Evolutionary conservation across 371 early-diverging fungal genomes (phyloP).

Genomic region (Haplosporangium sp.): DNA sequence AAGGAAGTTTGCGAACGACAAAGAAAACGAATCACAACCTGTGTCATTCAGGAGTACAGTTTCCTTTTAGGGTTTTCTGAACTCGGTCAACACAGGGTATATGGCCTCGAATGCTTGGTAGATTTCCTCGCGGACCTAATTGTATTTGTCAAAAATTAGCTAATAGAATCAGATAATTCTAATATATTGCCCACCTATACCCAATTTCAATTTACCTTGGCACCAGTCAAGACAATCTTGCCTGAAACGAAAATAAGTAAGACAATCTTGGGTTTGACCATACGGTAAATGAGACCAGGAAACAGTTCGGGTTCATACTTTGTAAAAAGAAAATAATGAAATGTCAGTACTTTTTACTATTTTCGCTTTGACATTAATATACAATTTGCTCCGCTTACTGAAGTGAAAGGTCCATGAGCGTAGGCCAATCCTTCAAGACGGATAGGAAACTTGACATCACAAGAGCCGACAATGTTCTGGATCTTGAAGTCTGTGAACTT

Average conservation of each 20-base stretch:
- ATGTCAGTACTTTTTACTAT: neutral
- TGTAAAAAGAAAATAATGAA: constrained; percentile 5
- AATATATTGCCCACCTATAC: neutral
- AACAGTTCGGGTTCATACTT: constrained; percentile 99
- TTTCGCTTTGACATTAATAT: no score
- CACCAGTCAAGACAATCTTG: constrained; percentile 99
- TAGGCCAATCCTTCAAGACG: constrained; percentile 99
- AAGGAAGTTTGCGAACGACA: neutral
- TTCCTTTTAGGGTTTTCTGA: constrained; percentile 76
- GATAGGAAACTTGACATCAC: constrained; percentile 99
- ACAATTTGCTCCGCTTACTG: constrained; percentile 71
- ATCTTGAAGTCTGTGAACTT: constrained; percentile 99
- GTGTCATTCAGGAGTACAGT: neutral
- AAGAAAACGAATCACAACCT: neutral
- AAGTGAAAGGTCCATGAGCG: constrained; percentile 98
- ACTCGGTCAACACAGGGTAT: constrained; percentile 98
- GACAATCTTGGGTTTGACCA: constrained; percentile 99
- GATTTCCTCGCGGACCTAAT: constrained; percentile 94
- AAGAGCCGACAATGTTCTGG: constrained; percentile 99
- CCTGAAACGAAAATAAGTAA: constrained; percentile 99
- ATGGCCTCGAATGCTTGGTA: constrained; percentile 99
- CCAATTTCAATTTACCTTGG: constrained; percentile 78
- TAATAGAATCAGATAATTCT: neutral
- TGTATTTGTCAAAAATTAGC: neutral
- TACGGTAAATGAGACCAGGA: constrained; percentile 99